A percentile compares a stretch with the other conserved stretches of the same genome.
Conservation (phyloP, 2,329 filamentous ascomycete genomes). For the Fusarium setosum region DNA sequence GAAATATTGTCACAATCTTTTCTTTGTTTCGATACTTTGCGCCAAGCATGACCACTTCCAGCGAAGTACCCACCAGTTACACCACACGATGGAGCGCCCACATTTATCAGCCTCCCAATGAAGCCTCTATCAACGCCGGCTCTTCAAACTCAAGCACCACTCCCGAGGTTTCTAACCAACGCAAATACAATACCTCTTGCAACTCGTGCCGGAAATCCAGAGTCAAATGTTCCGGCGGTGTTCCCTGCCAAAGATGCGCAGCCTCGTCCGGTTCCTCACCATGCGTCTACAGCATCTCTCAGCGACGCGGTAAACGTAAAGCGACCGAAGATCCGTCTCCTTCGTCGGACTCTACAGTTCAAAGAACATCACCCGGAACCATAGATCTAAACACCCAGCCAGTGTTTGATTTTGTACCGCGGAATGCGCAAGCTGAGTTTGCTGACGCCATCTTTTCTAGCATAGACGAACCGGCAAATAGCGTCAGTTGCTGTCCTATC, state of each 20-base stretch:
- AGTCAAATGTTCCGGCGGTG: constrained; percentile 8
- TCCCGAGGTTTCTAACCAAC: background rate
- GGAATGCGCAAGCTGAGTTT: no score
- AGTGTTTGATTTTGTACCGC: background rate
- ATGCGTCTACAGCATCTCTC: constrained; percentile 12
- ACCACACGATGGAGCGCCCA: constrained; percentile 4
- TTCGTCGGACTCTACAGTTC: fast-evolving
- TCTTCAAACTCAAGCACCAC: background rate
- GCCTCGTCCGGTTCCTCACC: background rate
- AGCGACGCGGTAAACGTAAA: constrained; percentile 8
- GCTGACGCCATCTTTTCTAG: background rate
- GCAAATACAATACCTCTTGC: constrained; percentile 16
- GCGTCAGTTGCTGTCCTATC: background rate
- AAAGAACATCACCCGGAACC: background rate
- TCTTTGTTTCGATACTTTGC: no score
- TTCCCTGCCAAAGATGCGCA: constrained; percentile 6
- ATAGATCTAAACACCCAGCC: background rate
- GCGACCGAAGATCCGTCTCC: background rate
- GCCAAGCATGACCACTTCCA: background rate
- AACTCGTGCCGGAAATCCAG: constrained; percentile 15
- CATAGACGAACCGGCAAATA: background rate
- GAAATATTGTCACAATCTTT: no score
- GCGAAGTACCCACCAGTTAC: background rate
- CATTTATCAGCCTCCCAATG: background rate
- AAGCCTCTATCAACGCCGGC: background rate